Evolutionary conservation across 495 filamentous ascomycete genomes (phyloP).

Genomic region (Polyplosphaeria fusca): DNA sequence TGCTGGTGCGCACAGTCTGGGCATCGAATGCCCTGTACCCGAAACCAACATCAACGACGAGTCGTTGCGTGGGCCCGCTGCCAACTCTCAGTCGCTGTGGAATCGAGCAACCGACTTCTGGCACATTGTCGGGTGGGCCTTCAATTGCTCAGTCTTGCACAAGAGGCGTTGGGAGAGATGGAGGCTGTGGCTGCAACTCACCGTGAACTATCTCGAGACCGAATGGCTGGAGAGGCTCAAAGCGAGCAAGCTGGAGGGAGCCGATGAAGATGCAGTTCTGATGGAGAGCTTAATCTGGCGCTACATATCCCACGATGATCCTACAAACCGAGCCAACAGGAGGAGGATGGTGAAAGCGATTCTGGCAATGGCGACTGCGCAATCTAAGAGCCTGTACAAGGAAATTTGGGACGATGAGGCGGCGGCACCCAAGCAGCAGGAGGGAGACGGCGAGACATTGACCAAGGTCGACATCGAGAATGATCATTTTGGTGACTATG

Average conservation of each 20-base stretch:
- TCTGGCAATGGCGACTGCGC: slow-evolving; percentile 57
- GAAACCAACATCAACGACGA: slow-evolving; percentile 48
- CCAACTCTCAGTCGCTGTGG: slow-evolving; percentile 66
- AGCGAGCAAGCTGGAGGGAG: slow-evolving; percentile 36
- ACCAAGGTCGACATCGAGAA: slow-evolving; percentile 54
- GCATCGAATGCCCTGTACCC: slow-evolving; percentile 38
- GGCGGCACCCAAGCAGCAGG: slow-evolving; percentile 42
- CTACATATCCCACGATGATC: slow-evolving; percentile 47
- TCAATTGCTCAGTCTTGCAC: slow-evolving; percentile 78
- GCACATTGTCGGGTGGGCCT: slow-evolving; percentile 86
- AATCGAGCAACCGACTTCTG: slow-evolving; percentile 77
- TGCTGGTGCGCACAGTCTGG: background rate
- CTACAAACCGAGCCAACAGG: slow-evolving; percentile 42
- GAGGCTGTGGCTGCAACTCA: slow-evolving; percentile 75
- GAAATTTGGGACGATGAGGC: slow-evolving; percentile 62
- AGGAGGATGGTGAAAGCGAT: slow-evolving; percentile 60
- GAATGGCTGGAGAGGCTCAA: slow-evolving; percentile 64
- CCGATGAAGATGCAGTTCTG: slow-evolving; percentile 28
- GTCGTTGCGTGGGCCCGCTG: slow-evolving; percentile 54
- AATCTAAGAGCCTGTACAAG: slow-evolving; percentile 52
- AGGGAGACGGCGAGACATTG: slow-evolving; percentile 40
- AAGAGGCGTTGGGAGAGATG: slow-evolving; percentile 75
- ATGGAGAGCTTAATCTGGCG: slow-evolving; percentile 52
- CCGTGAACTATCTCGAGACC: slow-evolving; percentile 71
- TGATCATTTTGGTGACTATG: slow-evolving; percentile 58